phyloP scores from a whole-genome alignment of 2,329 filamentous ascomycete genomes.

The Pleomassaria siparia region DNA sequence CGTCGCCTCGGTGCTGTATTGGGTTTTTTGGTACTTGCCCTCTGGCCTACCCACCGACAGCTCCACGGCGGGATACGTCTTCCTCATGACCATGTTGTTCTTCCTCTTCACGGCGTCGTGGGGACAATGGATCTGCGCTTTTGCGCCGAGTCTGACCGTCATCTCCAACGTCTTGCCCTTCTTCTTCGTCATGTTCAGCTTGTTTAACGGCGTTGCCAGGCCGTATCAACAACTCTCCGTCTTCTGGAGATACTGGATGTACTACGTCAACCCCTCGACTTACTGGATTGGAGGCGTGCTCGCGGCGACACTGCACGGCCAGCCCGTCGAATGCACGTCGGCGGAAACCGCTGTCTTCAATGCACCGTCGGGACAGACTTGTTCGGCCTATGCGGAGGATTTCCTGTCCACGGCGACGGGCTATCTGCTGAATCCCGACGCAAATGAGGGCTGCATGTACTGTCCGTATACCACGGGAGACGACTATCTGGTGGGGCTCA shows the following conservation, averaged over 20 bases:
- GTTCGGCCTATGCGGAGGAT: slow-evolving; percentile 61
- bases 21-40: slow-evolving; percentile 74
- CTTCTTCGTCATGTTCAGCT: slow-evolving; percentile 75
- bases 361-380: slow-evolving; percentile 65
- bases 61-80: slow-evolving; percentile 70
- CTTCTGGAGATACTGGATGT: slow-evolving; percentile 75
- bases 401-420: slow-evolving; percentile 61
- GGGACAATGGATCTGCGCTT: slow-evolving; percentile 85
- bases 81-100: slow-evolving; percentile 77
- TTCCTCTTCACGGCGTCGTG: slow-evolving; percentile 73
- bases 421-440: slow-evolving; percentile 64
- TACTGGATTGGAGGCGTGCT: slow-evolving; percentile 74
- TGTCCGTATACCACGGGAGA: slow-evolving; percentile 67
- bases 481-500: slow-evolving; percentile 65
- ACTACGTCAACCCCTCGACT: slow-evolving; percentile 68
- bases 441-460: slow-evolving; percentile 65
- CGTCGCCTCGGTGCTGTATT: slow-evolving; percentile 67
- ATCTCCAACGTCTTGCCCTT: slow-evolving; percentile 74
- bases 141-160: slow-evolving; percentile 76
- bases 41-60: slow-evolving; percentile 68
- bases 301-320: slow-evolving; percentile 59
- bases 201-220: slow-evolving; percentile 77
- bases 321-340: slow-evolving; percentile 48
- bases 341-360: slow-evolving; percentile 67
- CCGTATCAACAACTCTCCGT: slow-evolving; percentile 65